Percentiles rank a stretch among this genome's conserved stretches.
Evolutionary conservation across 768 basidiomycete genomes (phyloP).

Genomic region (Lactarius evosmus): DNA sequence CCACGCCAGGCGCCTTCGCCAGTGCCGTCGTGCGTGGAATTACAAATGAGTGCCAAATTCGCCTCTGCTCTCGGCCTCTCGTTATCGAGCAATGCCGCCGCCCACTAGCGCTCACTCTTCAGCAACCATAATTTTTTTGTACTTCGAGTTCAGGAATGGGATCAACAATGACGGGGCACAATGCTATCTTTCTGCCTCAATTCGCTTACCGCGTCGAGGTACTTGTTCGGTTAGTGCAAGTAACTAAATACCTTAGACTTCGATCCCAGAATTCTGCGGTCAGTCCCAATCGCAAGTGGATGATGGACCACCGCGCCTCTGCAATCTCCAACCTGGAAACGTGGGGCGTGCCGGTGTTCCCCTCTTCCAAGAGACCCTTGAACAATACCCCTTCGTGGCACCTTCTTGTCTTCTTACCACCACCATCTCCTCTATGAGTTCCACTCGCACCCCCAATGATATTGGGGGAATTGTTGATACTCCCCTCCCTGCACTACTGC

Average conservation of each 20-base stretch:
- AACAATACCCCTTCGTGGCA: slow-evolving; percentile 9
- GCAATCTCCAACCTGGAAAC: background rate
- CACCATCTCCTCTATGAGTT: too few relatives aligned
- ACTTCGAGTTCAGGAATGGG: slow-evolving; percentile 85
- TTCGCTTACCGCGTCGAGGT: slow-evolving; percentile 83
- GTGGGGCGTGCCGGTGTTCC: slow-evolving; percentile 14
- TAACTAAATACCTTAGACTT: background rate
- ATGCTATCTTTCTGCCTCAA: slow-evolving; percentile 72
- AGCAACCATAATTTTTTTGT: too few relatives aligned
- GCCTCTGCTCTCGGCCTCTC: slow-evolving; percentile 70
- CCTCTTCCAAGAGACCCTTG: slow-evolving; percentile 3
- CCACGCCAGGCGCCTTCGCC: too few relatives aligned
- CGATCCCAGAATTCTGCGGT: slow-evolving; percentile 43
- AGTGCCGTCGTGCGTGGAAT: too few relatives aligned
- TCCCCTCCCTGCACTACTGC: too few relatives aligned
- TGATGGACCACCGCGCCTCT: slow-evolving; percentile 37
- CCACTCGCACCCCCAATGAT: too few relatives aligned
- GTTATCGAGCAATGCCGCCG: slow-evolving; percentile 77
- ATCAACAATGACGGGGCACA: slow-evolving; percentile 61
- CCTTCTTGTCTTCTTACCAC: too few relatives aligned
- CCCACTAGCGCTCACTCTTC: slow-evolving; percentile 67
- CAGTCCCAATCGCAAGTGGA: slow-evolving; percentile 45
- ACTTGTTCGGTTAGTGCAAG: slow-evolving; percentile 29
- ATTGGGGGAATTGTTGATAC: too few relatives aligned
- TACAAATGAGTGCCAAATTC: too few relatives aligned